These are phyloP conservation scores for Cutaneotrichosporon cavernicola DNA, from an alignment of 1,284 basidiomycete species.

Conservation along the genomic window DNA sequence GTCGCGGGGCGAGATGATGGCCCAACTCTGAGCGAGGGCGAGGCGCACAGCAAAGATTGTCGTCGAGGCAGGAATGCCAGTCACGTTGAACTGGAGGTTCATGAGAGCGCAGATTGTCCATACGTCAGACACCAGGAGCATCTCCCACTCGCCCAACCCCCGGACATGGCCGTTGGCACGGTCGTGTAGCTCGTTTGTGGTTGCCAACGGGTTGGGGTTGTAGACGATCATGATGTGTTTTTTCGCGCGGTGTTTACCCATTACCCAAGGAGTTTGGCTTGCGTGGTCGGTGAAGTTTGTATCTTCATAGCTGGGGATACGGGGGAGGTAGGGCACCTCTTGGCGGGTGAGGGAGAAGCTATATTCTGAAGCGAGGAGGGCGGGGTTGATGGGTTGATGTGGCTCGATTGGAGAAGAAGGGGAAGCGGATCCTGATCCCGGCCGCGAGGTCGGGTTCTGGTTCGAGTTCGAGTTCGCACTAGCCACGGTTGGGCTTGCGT, in stretches of 20 bases:
- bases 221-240: constrained; percentile 32
- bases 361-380: constrained; percentile 9
- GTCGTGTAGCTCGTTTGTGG: constrained; percentile 28
- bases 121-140: constrained; percentile 35
- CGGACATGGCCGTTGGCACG: constrained; percentile 25
- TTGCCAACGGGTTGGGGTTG: constrained; percentile 32
- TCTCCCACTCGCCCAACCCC: constrained; percentile 35
- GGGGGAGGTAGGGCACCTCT: constrained; percentile 13
- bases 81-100: constrained; percentile 24
- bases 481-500: not conserved
- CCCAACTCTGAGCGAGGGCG: constrained; percentile 35
- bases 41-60: constrained; percentile 43
- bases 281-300: constrained; percentile 4
- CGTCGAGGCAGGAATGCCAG: constrained; percentile 26
- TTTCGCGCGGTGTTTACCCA: constrained; percentile 23
- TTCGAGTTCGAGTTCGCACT: not conserved
- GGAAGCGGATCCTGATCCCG: not conserved
- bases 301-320: constrained; percentile 12
- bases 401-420: not conserved
- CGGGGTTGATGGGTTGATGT: constrained; percentile 5
- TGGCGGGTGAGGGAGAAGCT: constrained; percentile 12
- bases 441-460: too few relatives aligned
- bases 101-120: constrained; percentile 42
- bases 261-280: constrained; percentile 27
- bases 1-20: constrained; percentile 37